phyloP scores from a whole-genome alignment of 805 yeast species.

The Nakazawaea siamensis region DNA sequence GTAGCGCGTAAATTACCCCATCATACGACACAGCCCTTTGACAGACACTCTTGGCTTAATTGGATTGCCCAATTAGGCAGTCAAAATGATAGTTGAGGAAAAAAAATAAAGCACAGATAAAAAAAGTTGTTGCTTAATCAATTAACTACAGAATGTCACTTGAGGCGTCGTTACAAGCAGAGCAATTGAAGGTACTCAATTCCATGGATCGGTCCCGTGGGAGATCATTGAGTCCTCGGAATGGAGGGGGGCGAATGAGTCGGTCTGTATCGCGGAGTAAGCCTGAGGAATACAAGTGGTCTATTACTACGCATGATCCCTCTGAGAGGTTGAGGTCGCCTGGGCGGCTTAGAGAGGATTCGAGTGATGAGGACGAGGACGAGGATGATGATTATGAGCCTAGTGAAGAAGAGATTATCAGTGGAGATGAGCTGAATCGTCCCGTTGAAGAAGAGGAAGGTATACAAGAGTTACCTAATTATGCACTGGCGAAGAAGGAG shows the following conservation, averaged over 20 bases:
- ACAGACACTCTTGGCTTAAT: too few species aligned
- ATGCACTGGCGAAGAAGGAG: constrained; percentile 23
- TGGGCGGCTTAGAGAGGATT: constrained; percentile 8
- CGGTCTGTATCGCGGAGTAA: constrained; percentile 14
- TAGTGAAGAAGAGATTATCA: constrained; percentile 54
- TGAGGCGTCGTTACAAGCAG: constrained; percentile 8
- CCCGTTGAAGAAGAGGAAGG: constrained; percentile 32
- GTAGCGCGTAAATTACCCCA: too few species aligned
- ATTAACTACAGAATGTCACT: constrained; percentile 7
- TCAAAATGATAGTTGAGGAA: too few species aligned
- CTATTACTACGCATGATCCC: constrained; percentile 68
- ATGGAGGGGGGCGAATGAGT: constrained; percentile 11
- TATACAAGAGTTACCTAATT: constrained; percentile 49
- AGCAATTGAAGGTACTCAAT: constrained; percentile 7
- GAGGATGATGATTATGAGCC: constrained; percentile 14
- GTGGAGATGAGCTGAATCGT: constrained; percentile 53
- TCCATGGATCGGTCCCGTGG: constrained; percentile 7
- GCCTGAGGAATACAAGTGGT: constrained; percentile 35
- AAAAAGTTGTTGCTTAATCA: too few species aligned
- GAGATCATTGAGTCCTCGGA: constrained; percentile 5
- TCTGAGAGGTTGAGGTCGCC: constrained; percentile 44
- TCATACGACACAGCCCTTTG: too few species aligned
- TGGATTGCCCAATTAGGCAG: too few species aligned
- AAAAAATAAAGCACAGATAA: too few species aligned
- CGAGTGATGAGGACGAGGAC: constrained; percentile 10